These are phyloP conservation scores for Taphrina flavorubra DNA, from an alignment of 1,139 yeast species.

Conservation along the genomic window DNA sequence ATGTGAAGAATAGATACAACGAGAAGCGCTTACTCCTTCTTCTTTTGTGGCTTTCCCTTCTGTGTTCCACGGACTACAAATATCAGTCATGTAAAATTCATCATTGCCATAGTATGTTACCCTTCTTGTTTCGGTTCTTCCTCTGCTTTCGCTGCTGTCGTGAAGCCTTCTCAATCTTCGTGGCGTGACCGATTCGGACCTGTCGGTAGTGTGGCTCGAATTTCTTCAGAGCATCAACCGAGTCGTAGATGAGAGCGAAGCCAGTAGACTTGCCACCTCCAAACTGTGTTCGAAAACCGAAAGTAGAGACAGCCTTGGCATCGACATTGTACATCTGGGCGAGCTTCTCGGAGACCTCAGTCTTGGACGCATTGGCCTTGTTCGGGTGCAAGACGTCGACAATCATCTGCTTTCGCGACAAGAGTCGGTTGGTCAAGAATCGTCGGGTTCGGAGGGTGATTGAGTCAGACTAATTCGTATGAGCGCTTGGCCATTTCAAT, in stretches of 20 bases:
- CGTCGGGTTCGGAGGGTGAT: slow-evolving; percentile 41
- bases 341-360: slow-evolving; percentile 97
- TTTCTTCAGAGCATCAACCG: slow-evolving; percentile 96
- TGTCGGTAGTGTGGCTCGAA: slow-evolving; percentile 99
- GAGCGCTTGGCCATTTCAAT: slow-evolving; percentile 35
- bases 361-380: slow-evolving; percentile 99
- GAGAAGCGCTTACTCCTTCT: slow-evolving; percentile 30
- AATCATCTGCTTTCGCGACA: slow-evolving; percentile 99
- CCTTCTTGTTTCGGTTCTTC: slow-evolving; percentile 76
- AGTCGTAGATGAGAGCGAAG: slow-evolving; percentile 98
- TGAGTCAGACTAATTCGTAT: slow-evolving; percentile 39
- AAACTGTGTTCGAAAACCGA: slow-evolving; percentile 98
- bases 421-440: slow-evolving; percentile 98
- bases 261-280: slow-evolving; percentile 99
- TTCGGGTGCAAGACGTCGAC: slow-evolving; percentile 99
- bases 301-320: slow-evolving; percentile 97
- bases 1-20: background rate
- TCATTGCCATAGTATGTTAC: background rate
- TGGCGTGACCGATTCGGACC: slow-evolving; percentile 97
- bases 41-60: slow-evolving; percentile 41
- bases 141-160: slow-evolving; percentile 99
- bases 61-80: slow-evolving; percentile 35
- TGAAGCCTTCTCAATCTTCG: slow-evolving; percentile 85
- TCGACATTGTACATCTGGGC: slow-evolving; percentile 97
- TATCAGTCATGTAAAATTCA: background rate